These are phyloP conservation scores for Gaeumannomyces sp. DNA, from an alignment of 2,329 filamentous ascomycete genomes.

Conservation along the genomic window DNA sequence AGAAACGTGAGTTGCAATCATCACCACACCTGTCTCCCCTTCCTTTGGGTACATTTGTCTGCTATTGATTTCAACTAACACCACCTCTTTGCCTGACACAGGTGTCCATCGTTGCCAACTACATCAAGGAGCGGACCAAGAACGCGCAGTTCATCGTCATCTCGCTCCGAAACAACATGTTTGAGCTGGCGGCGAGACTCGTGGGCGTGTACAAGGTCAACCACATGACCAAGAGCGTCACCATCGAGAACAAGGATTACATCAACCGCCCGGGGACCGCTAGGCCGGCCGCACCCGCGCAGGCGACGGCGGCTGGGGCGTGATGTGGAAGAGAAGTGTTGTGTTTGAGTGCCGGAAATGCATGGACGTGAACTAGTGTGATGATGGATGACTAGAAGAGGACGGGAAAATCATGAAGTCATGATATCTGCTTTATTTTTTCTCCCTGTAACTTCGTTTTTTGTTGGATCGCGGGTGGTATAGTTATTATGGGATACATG, in stretches of 20 bases:
- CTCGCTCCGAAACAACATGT: constrained; percentile 98
- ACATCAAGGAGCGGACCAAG: constrained; percentile 98
- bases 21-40: constrained; percentile 1
- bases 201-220: constrained; percentile 99
- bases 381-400: neutral
- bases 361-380: neutral
- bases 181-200: constrained; percentile 89
- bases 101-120: constrained; percentile 96
- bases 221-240: constrained; percentile 94
- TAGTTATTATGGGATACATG: neutral
- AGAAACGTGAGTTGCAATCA: constrained; percentile 69
- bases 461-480: neutral
- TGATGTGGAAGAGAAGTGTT: neutral
- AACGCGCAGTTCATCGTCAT: constrained; percentile 99
- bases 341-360: neutral
- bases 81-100: constrained; percentile 26
- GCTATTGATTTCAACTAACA: constrained; percentile 1
- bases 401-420: constrained; percentile 4
- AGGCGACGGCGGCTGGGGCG: constrained; percentile 7
- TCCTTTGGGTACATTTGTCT: constrained; percentile 13
- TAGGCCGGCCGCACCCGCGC: constrained; percentile 20
- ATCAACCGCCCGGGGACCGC: constrained; percentile 37
- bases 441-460: neutral
- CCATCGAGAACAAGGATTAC: constrained; percentile 79
- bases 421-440: constrained; percentile 1